phyloP scores from a whole-genome alignment of 2,329 filamentous ascomycete species.

The Aspergillus pseudoglaucus region DNA sequence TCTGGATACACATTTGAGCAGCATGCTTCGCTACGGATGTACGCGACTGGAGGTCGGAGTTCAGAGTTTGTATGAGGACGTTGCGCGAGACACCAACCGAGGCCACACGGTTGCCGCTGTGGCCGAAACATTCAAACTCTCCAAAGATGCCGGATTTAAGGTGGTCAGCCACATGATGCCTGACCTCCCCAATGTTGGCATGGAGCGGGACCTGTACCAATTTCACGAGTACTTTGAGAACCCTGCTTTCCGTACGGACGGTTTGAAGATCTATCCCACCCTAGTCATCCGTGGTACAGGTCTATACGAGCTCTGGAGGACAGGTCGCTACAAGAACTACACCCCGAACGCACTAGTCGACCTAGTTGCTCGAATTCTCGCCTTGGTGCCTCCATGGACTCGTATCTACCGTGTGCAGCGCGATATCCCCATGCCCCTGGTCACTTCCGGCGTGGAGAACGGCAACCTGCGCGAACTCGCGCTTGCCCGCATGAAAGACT shows the following conservation, averaged over 20 bases:
- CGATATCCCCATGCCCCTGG: slow-evolving; percentile 98
- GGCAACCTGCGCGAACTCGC: slow-evolving; percentile 92
- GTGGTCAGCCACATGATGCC: slow-evolving; percentile 99
- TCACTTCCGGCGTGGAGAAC: slow-evolving; percentile 98
- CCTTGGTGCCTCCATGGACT: slow-evolving; percentile 93
- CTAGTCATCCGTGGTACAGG: slow-evolving; percentile 95
- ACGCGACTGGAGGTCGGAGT: slow-evolving; percentile 92
- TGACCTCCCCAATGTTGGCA: slow-evolving; percentile 92
- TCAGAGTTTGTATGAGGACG: slow-evolving; percentile 94
- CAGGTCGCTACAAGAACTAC: slow-evolving; percentile 96
- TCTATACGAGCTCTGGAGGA: slow-evolving; percentile 94
- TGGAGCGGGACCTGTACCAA: slow-evolving; percentile 95
- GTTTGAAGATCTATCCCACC: slow-evolving; percentile 95
- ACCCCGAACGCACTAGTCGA: slow-evolving; percentile 95
- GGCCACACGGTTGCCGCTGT: slow-evolving; percentile 94
- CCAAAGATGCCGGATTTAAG: slow-evolving; percentile 97
- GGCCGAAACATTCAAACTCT: slow-evolving; percentile 91
- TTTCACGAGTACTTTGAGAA: slow-evolving; percentile 98
- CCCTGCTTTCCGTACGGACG: slow-evolving; percentile 90
- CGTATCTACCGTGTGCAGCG: slow-evolving; percentile 96
- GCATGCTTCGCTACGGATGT: slow-evolving; percentile 97
- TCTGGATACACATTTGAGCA: slow-evolving; percentile 85
- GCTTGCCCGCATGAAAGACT: slow-evolving; percentile 97
- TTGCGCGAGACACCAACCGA: slow-evolving; percentile 94
- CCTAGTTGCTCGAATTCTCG: slow-evolving; percentile 90